Conservation (phyloP, 305 asterid genomes). For the Solanum hybrid region DNA sequence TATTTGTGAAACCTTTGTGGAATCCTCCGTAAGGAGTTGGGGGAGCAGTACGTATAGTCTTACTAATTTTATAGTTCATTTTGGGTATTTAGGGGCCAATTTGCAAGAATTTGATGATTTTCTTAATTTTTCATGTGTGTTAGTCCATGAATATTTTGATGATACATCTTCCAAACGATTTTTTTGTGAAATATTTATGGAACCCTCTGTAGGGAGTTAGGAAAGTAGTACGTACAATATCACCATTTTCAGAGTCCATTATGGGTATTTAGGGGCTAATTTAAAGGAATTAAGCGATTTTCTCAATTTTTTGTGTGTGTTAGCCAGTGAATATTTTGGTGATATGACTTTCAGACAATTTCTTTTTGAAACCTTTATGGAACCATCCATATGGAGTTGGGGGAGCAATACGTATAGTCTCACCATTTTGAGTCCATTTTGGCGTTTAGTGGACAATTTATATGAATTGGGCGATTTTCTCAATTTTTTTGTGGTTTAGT, state of each 20-base stretch:
- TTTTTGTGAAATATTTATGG: background rate
- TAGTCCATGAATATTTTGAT: background rate
- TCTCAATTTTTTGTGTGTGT: too few species aligned
- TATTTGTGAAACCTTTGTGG: background rate
- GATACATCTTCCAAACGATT: too few species aligned
- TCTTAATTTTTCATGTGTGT: background rate
- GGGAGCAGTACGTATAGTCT: background rate
- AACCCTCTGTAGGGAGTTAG: background rate
- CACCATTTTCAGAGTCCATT: background rate
- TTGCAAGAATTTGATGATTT: fast-evolving
- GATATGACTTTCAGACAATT: background rate
- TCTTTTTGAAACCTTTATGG: background rate
- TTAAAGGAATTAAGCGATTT: too few species aligned
- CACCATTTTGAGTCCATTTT: background rate
- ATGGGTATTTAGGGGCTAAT: background rate
- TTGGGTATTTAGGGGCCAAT: background rate
- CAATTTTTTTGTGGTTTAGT: background rate
- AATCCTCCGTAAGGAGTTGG: background rate
- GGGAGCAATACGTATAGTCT: too few species aligned
- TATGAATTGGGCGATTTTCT: background rate
- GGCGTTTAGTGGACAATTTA: background rate
- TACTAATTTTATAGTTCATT: background rate
- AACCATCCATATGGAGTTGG: background rate
- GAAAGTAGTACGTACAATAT: background rate
- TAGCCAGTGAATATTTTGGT: background rate